Conservation (phyloP, 139 green algal species). For the Astrephomene gubernaculifera region DNA sequence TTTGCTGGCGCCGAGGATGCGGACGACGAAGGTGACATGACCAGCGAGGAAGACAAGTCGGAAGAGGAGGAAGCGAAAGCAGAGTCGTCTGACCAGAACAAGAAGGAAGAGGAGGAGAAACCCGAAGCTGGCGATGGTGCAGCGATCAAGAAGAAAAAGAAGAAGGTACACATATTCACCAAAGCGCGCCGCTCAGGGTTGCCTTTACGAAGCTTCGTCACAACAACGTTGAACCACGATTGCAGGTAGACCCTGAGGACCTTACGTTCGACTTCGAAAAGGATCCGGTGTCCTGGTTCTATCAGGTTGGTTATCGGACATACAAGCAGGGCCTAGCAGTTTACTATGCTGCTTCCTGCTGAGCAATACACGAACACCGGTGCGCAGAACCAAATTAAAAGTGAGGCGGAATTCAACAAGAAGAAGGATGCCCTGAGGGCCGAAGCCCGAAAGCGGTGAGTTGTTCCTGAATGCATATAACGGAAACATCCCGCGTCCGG, state of each 20-base stretch:
- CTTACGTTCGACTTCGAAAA: constrained; percentile 49
- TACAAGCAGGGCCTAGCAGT: neutral
- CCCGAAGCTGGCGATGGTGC: neutral
- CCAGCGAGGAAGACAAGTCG: neutral
- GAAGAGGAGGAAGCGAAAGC: neutral
- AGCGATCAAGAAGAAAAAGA: constrained; percentile 1
- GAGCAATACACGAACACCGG: too few relatives aligned
- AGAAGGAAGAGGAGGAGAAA: neutral
- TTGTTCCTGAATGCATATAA: neutral
- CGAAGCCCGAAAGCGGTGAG: constrained; percentile 39
- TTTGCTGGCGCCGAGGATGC: constrained; percentile 23
- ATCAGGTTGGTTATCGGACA: neutral
- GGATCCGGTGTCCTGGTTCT: constrained; percentile 55
- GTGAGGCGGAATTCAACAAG: constrained; percentile 57
- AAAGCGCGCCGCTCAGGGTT: neutral
- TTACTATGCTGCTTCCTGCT: neutral
- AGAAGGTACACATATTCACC: neutral
- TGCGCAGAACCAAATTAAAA: constrained; percentile 47
- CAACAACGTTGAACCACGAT: neutral
- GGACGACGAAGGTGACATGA: neutral
- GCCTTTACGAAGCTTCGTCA: neutral
- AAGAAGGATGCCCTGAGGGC: constrained; percentile 50
- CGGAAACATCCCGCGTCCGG: neutral
- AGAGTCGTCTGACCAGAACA: neutral
- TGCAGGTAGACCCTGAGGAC: constrained; percentile 14